phyloP scores from a whole-genome alignment of 768 basidiomycete genomes.

The Leccinum variicolor region DNA sequence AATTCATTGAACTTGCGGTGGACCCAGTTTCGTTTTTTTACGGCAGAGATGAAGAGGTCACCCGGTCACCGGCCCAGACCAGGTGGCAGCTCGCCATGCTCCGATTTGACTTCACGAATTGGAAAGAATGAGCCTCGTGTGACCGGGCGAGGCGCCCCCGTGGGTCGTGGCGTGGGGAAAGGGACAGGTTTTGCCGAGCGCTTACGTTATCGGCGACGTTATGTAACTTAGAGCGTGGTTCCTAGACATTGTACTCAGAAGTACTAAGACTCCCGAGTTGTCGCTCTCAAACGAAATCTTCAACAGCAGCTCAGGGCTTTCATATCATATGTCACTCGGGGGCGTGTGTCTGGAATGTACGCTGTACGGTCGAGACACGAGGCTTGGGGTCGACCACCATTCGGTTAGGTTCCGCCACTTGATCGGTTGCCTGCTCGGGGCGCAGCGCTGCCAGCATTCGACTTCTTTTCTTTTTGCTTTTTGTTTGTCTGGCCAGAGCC shows the following conservation, averaged over 20 bases:
- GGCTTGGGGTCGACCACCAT: background rate
- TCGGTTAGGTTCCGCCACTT: background rate
- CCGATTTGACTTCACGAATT: background rate
- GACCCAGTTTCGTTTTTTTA: constrained; percentile 3
- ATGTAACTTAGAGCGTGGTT: background rate
- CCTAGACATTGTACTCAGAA: background rate
- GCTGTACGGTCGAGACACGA: background rate
- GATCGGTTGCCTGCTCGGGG: constrained; percentile 4
- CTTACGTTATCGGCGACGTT: background rate
- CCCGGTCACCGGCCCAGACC: background rate
- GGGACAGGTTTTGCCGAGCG: background rate
- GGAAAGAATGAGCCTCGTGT: constrained; percentile 13
- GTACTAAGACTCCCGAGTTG: background rate
- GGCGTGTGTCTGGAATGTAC: constrained; percentile 45
- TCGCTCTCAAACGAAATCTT: background rate
- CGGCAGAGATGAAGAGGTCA: background rate
- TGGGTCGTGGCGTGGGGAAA: constrained; percentile 28
- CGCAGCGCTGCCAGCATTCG: no score
- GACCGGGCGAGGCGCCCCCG: constrained; percentile 13
- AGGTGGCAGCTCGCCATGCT: background rate
- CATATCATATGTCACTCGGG: background rate
- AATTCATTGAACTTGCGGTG: background rate
- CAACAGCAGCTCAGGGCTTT: background rate
- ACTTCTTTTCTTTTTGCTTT: background rate
- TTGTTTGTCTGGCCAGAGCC: background rate